phyloP scores from a whole-genome alignment of 1,284 basidiomycete genomes.

The Ceratobasidium sp. region DNA sequence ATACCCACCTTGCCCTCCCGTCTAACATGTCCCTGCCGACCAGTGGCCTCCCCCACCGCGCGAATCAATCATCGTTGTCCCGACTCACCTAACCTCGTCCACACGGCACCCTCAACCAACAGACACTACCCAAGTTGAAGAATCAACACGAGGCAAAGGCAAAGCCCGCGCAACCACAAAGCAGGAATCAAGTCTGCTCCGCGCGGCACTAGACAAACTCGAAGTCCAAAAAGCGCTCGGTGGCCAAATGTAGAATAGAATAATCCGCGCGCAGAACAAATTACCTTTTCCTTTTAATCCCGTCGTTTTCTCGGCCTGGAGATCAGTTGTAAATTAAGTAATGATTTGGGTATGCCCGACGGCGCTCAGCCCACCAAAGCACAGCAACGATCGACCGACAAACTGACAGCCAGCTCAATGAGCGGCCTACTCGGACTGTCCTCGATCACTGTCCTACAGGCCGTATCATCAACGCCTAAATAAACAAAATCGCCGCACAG shows the following conservation, averaged over 20 bases:
- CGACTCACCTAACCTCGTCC: conserved; percentile 68
- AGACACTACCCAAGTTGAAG: neutral
- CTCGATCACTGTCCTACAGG: neutral
- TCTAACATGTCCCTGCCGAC: conserved; percentile 14
- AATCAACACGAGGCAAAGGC: conserved; percentile 31
- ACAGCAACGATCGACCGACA: conserved; percentile 5
- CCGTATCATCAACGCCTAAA: no score
- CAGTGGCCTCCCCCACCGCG: conserved; percentile 83
- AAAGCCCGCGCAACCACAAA: conserved; percentile 53
- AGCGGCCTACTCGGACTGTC: neutral
- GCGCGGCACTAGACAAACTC: conserved; percentile 78
- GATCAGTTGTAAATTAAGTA: neutral
- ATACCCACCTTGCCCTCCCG: neutral
- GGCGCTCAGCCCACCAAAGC: neutral
- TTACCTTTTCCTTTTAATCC: no score
- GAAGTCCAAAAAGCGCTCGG: conserved; percentile 81
- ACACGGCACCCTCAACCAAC: conserved; percentile 1
- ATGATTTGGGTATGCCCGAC: neutral
- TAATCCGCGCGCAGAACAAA: neutral
- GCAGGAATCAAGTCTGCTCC: conserved; percentile 73
- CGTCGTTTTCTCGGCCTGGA: neutral
- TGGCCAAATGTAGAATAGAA: conserved; percentile 64
- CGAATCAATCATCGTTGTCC: conserved; percentile 64
- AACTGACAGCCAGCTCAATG: neutral
- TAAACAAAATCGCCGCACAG: neutral